Evolutionary conservation across 352 stramenopile genomes (phyloP), one percentile per base, ranked within the genome.

Genomic region (Globisporangium nodosum): DNA sequence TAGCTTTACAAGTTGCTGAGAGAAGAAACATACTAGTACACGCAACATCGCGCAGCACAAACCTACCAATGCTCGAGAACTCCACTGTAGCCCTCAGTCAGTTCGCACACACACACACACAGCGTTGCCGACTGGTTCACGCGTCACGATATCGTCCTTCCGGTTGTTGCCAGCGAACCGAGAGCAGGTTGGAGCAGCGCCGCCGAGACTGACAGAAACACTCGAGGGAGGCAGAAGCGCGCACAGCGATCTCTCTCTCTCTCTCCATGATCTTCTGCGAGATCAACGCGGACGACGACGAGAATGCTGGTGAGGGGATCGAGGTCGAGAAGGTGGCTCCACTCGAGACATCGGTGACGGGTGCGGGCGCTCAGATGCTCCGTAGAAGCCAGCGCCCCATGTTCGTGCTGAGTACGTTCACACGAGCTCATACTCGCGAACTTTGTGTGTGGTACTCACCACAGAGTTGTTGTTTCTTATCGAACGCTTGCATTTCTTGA

Each of bases 1-100:
- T 35, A 83, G 81, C 63, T 92, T 87, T 37, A 92, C 81, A 9
- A 82, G 83, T 89, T 90, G 73, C 83, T 93, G 33, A 12, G 33
- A 12, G 2, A 11, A 58, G 6, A 24, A 43, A 49, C 18, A 43
- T 27, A 27, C 24, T 27, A 27, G 24, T n/a, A 53, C 31, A 15
- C 18, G 50, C 16, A 60, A 58, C 1, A 27, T 27, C 24, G 24
- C 24, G 24, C 24, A 27, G 24, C 5, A 52, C 31, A 27, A 27
- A 27, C 24, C 24, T 27, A 5, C 47, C 18, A 50, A 27, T 31
- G 12, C 52, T 27, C 61, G 9, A 1, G 49, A 62, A 33, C 16
- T 6, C 30, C 24, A 27, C 45, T 2, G 49, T 51, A 49, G 0
- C 35, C 20, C 12, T 45, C 42, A 56, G 15, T 27, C 46, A 57